phyloP scores from a whole-genome alignment of 2,329 filamentous ascomycete genomes.

The Trichophyton benhamiae region DNA sequence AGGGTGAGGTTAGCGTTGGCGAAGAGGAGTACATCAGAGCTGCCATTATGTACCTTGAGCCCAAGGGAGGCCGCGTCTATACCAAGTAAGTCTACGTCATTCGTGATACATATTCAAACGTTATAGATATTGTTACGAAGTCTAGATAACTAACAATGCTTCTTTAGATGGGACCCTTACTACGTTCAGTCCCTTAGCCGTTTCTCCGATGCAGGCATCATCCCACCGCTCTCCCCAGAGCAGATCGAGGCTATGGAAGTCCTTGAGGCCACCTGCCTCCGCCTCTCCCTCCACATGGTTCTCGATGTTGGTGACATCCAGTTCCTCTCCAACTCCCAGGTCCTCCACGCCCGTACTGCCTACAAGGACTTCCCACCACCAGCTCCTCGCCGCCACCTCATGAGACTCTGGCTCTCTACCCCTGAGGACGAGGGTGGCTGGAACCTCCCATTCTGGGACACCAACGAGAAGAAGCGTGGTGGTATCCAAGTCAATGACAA shows the following conservation, averaged over 20 bases:
- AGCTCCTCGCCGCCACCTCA: constrained; percentile 60
- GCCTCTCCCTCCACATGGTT: constrained; percentile 68
- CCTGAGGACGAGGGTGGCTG: constrained; percentile 75
- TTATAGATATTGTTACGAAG: constrained; percentile 4
- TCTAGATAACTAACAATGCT: constrained; percentile 8
- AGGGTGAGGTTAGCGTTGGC: constrained; percentile 65
- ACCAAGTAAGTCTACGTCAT: constrained; percentile 44
- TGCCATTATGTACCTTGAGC: constrained; percentile 65
- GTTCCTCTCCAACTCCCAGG: constrained; percentile 68
- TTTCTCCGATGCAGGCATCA: constrained; percentile 59
- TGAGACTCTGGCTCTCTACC: constrained; percentile 73
- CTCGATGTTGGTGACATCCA: constrained; percentile 81
- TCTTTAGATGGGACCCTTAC: constrained; percentile 64
- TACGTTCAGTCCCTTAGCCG: constrained; percentile 64
- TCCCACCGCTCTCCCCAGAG: constrained; percentile 57
- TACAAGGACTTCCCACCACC: constrained; percentile 63
- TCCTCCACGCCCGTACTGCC: constrained; percentile 68
- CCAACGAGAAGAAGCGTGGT: constrained; percentile 70
- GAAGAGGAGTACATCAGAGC: constrained; percentile 63
- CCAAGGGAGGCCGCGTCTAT: constrained; percentile 54
- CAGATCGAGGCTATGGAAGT: constrained; percentile 57
- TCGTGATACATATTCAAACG: background rate
- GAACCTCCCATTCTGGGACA: constrained; percentile 72
- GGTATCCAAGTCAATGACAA: constrained; percentile 80
- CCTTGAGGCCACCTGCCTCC: constrained; percentile 63